Percentiles rank a stretch among this genome's conserved stretches.
phyloP scores from a whole-genome alignment of 176 grass and related monocot genomes.

The Canna indica region DNA sequence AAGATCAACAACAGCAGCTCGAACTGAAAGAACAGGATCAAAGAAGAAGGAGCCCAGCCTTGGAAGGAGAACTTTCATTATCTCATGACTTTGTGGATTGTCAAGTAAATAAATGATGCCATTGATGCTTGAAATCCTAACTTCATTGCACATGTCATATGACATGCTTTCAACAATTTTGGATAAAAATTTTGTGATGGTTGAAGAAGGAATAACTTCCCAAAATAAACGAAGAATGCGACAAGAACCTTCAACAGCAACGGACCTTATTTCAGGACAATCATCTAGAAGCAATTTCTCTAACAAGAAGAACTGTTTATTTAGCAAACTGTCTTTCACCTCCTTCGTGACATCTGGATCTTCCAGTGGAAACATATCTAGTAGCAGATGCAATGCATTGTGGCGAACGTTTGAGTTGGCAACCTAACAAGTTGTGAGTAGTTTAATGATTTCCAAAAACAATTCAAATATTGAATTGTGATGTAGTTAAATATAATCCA shows the following conservation, averaged over 20 bases:
- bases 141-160: constrained; percentile 64
- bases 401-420: constrained; percentile 82
- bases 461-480: not conserved
- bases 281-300: constrained; percentile 81
- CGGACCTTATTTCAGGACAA: constrained; percentile 58
- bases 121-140: constrained; percentile 69
- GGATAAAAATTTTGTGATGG: constrained; percentile 63
- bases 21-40: constrained; percentile 66
- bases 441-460: not conserved
- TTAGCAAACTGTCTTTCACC: constrained; percentile 61
- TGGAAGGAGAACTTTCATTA: constrained; percentile 76
- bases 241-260: constrained; percentile 83
- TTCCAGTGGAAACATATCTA: constrained; percentile 92
- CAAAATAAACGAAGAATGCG: constrained; percentile 84
- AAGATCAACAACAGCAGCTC: constrained; percentile 61
- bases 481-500: no score
- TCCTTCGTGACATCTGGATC: constrained; percentile 89
- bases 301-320: constrained; percentile 77
- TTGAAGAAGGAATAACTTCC: constrained; percentile 73
- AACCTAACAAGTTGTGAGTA: constrained; percentile 39
- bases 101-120: constrained; percentile 82
- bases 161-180: constrained; percentile 87
- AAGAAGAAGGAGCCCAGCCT: constrained; percentile 51
- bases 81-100: constrained; percentile 89
- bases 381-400: constrained; percentile 75